A percentile compares a stretch with the other conserved stretches of the same genome.
Conservation (phyloP, 257 asterid genomes). For the Ilex asprella region DNA sequence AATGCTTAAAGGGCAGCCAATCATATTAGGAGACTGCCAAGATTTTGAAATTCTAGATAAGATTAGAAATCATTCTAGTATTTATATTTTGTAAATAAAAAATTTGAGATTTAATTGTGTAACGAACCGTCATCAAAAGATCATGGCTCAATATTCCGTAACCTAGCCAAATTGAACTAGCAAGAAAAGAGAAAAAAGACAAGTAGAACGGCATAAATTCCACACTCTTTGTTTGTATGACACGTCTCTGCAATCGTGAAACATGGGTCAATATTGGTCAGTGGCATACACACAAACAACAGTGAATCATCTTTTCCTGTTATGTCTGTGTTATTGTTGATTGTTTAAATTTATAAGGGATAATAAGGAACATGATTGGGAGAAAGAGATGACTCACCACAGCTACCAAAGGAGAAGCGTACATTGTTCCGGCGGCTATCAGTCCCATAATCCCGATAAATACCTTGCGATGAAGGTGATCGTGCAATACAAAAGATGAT, state of each 20-base stretch:
- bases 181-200: slow-evolving; percentile 72
- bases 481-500: slow-evolving; percentile 42
- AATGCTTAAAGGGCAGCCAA: slow-evolving; percentile 65
- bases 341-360: no score
- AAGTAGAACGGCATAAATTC: slow-evolving; percentile 82
- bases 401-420: slow-evolving; percentile 63
- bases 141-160: slow-evolving; percentile 70
- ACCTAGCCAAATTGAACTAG: slow-evolving; percentile 73
- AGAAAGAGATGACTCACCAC: slow-evolving; percentile 39
- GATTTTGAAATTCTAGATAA: background rate
- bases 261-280: background rate
- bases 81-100: no score
- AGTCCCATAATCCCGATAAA: slow-evolving; percentile 69
- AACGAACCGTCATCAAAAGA: slow-evolving; percentile 64
- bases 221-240: slow-evolving; percentile 67
- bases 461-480: slow-evolving; percentile 49
- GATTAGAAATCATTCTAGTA: background rate
- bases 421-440: slow-evolving; percentile 68
- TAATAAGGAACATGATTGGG: background rate
- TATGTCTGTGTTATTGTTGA: no score
- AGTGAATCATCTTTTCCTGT: no score
- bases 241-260: slow-evolving; percentile 48
- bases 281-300: background rate
- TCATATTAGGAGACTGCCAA: slow-evolving; percentile 62
- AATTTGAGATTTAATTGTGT: no score